phyloP scores from a whole-genome alignment of 352 stramenopile genomes.

The Pythium aphanidermatum region DNA sequence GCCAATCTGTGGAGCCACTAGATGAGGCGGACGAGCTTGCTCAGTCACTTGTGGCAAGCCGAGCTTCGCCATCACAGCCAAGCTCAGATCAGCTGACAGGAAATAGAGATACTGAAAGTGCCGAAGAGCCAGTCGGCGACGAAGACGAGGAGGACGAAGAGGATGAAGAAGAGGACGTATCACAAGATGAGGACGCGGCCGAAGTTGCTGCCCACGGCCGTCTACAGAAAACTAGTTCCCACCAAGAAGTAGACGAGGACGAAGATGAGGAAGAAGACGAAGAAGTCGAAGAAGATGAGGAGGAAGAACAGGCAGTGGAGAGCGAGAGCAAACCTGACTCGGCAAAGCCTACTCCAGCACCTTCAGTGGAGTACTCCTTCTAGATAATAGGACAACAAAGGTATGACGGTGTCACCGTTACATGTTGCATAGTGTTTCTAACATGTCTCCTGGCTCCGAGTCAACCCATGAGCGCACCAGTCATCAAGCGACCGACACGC shows the following conservation, averaged over 20 bases:
- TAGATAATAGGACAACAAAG: constrained; percentile 1
- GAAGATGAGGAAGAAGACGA: constrained; percentile 23
- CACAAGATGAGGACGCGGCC: constrained; percentile 17
- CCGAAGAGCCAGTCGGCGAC: constrained; percentile 3
- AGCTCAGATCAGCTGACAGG: no score
- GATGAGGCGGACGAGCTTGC: constrained; percentile 21
- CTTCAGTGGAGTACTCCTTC: constrained; percentile 21
- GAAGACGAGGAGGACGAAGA: constrained; percentile 14
- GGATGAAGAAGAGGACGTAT: constrained; percentile 12
- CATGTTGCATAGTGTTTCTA: constrained; percentile 11
- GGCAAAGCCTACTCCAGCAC: neutral
- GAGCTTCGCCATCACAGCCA: no score
- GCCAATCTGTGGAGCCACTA: neutral
- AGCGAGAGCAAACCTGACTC: constrained; percentile 11
- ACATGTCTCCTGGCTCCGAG: neutral
- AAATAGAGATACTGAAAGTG: constrained; percentile 1
- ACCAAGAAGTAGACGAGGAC: constrained; percentile 8
- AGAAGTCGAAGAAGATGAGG: constrained; percentile 30
- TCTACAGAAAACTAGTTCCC: neutral
- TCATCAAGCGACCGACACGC: constrained; percentile 7
- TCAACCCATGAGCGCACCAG: no score
- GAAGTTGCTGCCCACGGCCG: constrained; percentile 18
- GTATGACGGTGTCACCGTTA: constrained; percentile 5
- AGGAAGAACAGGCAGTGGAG: constrained; percentile 30
- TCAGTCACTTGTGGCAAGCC: no score